Evolutionary conservation across 108 stramenopile genomes (phyloP), one percentile per base, ranked within the genome.

Genomic region (Cyclostephanos tholiformis): DNA sequence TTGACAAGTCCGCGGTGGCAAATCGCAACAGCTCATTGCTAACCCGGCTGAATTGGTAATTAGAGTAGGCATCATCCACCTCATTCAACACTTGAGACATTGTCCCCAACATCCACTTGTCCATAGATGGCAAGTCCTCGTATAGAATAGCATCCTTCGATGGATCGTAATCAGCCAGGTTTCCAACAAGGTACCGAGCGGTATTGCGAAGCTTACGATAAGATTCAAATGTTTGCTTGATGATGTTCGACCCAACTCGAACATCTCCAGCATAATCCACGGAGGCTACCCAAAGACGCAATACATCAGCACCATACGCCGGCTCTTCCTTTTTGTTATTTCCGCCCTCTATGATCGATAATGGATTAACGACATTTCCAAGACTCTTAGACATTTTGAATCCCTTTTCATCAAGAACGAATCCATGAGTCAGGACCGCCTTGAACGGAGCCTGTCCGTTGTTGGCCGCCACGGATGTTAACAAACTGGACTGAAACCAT

Each of bases 321-420:
- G 95, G 92, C 52, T 97, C 90, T 17, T 84, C 69, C 85, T 98
- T 98, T 66, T 94, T 92, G 77, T 98, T 97, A 72, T 87, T 89
- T 62, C 97, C 97, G 58, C 99, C 99, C 52, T 97, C 88, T 75
- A 98, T 98, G 16, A 99, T 94, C 72, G 91, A 80, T 57, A 91
- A 49, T 11, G 98, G 99, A 75, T 97, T 88, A 39, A 99, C 85
- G 23, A 99, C 97, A 82, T 99, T 99, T 55, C 99, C 99, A 2
- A 99, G 89, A 39, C 94, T 91, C 74, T 99, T 99, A 67, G 95
- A 96, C 99, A 99, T 99, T 82, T 99, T 99, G 82, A 89, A 96
- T 43, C 98, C 98, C 75, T 98, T 96, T 77, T 97, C 98, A 75
- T 99, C 99, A 39, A 98, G 82, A 4, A 98, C 95, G 74, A 99